A percentile compares a stretch with the other conserved stretches of the same genome.
Conservation (phyloP, 441 rosid species). For the Eruca vesicaria region DNA sequence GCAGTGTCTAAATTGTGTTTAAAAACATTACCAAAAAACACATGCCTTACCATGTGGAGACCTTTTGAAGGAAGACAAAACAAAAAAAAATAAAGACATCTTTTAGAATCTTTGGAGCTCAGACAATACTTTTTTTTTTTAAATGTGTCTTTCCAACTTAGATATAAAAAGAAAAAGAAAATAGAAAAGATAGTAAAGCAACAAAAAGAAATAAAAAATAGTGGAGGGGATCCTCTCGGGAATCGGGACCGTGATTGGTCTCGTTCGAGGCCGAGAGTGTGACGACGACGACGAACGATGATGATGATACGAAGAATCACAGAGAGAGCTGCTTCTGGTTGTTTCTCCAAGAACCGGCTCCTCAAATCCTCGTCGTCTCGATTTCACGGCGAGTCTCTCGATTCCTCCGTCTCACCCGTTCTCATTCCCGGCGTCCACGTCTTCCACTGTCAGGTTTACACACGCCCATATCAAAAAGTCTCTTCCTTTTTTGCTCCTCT, state of each 20-base stretch:
- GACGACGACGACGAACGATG: background rate
- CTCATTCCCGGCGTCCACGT: slow-evolving; percentile 81
- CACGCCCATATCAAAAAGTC: background rate
- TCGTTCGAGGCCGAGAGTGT: slow-evolving; percentile 11
- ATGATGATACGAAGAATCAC: slow-evolving; percentile 36
- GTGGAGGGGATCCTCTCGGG: slow-evolving; percentile 2
- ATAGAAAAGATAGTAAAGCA: background rate
- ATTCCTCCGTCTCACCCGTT: slow-evolving; percentile 47
- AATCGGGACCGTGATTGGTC: slow-evolving; percentile 27
- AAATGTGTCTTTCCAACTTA: background rate
- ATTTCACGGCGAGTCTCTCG: slow-evolving; percentile 43
- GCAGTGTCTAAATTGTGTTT: too few relatives aligned
- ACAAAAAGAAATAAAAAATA: background rate
- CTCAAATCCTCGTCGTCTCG: slow-evolving; percentile 37
- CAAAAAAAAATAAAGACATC: too few relatives aligned
- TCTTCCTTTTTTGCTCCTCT: background rate
- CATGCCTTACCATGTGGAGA: too few relatives aligned
- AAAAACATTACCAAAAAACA: too few relatives aligned
- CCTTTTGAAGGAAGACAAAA: too few relatives aligned
- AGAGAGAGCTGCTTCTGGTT: slow-evolving; percentile 27
- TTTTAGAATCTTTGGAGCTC: too few relatives aligned
- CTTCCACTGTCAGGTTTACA: slow-evolving; percentile 77
- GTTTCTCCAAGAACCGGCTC: slow-evolving; percentile 41
- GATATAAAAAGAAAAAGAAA: background rate
- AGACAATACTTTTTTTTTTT: too few relatives aligned